These are phyloP conservation scores for Geotrichum cucujoidarum DNA, from an alignment of 1,139 yeast genomes.

Conservation along the genomic window DNA sequence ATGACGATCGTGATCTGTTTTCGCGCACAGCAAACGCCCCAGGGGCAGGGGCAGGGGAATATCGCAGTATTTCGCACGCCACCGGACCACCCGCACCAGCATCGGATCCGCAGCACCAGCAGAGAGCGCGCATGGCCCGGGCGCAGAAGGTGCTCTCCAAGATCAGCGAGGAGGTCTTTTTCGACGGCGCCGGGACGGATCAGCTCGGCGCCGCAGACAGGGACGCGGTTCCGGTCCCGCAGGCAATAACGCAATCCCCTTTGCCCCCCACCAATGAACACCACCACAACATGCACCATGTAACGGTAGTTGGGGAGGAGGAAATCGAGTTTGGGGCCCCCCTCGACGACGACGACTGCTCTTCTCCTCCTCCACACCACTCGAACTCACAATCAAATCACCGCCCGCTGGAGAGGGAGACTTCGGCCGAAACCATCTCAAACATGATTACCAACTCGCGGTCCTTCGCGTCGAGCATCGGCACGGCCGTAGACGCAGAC, in stretches of 20 bases:
- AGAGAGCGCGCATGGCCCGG: not conserved
- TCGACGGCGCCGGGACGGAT: not conserved
- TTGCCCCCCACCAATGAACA: no score
- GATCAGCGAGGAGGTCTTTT: conserved; percentile 12
- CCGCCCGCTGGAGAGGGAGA: not conserved
- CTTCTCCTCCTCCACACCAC: not conserved
- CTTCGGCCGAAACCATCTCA: not conserved
- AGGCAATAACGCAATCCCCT: not conserved
- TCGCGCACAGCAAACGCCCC: not conserved
- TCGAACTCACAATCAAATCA: not conserved
- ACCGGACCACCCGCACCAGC: not conserved
- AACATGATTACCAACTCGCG: not conserved
- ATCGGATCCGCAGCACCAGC: not conserved
- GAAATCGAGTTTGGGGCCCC: not conserved
- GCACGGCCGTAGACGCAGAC: conserved; percentile 8
- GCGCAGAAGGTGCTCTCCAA: conserved; percentile 10
- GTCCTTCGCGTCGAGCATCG: conserved; percentile 5
- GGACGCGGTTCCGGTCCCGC: not conserved
- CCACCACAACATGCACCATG: no score
- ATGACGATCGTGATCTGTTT: not conserved
- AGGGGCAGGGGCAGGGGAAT: not conserved
- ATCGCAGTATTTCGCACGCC: not conserved
- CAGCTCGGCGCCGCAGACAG: not conserved
- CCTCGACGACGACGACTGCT: not conserved
- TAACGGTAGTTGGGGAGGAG: not conserved